These are phyloP conservation scores for Penicillium silybi DNA, from an alignment of 495 filamentous ascomycete species.

Conservation along the genomic window DNA sequence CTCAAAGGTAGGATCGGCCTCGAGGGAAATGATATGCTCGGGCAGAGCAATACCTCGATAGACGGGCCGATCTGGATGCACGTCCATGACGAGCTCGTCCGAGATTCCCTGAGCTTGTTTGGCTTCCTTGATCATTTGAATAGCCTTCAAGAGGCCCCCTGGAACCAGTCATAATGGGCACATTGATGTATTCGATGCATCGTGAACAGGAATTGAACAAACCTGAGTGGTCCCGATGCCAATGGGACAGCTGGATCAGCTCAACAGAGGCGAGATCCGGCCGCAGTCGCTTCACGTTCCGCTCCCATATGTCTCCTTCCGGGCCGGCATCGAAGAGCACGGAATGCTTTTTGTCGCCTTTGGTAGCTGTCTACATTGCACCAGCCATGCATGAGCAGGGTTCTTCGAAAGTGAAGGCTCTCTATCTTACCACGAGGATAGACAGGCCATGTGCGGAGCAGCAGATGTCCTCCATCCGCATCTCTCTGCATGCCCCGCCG, in stretches of 20 bases:
- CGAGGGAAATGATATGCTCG: slow-evolving; percentile 44
- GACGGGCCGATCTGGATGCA: slow-evolving; percentile 54
- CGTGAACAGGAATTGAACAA: background rate
- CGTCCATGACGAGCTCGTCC: slow-evolving; percentile 40
- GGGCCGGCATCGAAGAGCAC: slow-evolving; percentile 60
- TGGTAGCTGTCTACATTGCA: slow-evolving; percentile 46
- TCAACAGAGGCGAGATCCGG: slow-evolving; percentile 62
- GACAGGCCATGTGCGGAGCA: slow-evolving; percentile 59
- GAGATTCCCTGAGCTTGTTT: slow-evolving; percentile 31
- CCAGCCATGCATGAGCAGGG: background rate
- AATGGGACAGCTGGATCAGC: slow-evolving; percentile 70
- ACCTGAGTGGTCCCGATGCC: slow-evolving; percentile 62
- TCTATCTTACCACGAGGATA: slow-evolving; percentile 45
- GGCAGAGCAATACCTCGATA: slow-evolving; percentile 49
- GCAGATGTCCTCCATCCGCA: slow-evolving; percentile 55
- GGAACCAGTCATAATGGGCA: background rate
- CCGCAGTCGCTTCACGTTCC: slow-evolving; percentile 49
- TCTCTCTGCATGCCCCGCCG: slow-evolving; percentile 42
- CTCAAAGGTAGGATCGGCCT: slow-evolving; percentile 55
- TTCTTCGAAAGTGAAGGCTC: background rate
- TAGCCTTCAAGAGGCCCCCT: slow-evolving; percentile 48
- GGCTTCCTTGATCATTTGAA: slow-evolving; percentile 46
- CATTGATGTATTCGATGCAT: background rate
- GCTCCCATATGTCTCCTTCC: slow-evolving; percentile 53
- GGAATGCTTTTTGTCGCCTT: slow-evolving; percentile 46